These are phyloP conservation scores for Coniella lustricola DNA, from an alignment of 2,329 filamentous ascomycete genomes.

Conservation along the genomic window DNA sequence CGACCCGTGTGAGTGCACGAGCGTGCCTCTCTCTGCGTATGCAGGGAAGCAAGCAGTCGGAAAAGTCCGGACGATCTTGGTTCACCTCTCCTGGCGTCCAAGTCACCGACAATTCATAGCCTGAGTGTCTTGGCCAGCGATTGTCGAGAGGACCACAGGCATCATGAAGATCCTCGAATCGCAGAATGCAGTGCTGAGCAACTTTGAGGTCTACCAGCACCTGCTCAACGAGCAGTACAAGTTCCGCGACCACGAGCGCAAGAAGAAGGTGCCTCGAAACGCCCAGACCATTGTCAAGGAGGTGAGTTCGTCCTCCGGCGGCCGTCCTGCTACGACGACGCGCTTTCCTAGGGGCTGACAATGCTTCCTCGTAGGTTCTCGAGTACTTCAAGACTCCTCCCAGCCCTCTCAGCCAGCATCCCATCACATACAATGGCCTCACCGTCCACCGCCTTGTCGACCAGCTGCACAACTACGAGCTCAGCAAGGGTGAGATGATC, in stretches of 20 bases:
- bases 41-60: neutral
- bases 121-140: no score
- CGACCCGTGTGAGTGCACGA: neutral
- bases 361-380: slow-evolving; percentile 40
- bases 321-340: neutral
- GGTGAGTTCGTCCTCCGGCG: slow-evolving; percentile 34
- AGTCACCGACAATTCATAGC: neutral
- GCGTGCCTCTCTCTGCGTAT: neutral
- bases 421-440: slow-evolving; percentile 44
- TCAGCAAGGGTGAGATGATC: slow-evolving; percentile 61
- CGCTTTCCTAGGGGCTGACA: slow-evolving; percentile 5
- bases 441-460: slow-evolving; percentile 48
- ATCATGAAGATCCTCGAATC: slow-evolving; percentile 64
- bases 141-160: neutral
- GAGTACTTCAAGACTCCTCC: slow-evolving; percentile 51
- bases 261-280: slow-evolving; percentile 41
- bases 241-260: slow-evolving; percentile 34
- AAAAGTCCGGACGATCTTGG: neutral
- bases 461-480: slow-evolving; percentile 47
- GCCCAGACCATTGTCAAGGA: slow-evolving; percentile 57
- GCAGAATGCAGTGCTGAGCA: slow-evolving; percentile 62
- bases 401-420: slow-evolving; percentile 48
- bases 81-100: neutral
- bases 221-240: slow-evolving; percentile 51
- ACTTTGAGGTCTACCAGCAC: slow-evolving; percentile 66